These are phyloP conservation scores for Diospyros lotus DNA, from an alignment of 148 eudicot genomes.

Conservation along the genomic window DNA sequence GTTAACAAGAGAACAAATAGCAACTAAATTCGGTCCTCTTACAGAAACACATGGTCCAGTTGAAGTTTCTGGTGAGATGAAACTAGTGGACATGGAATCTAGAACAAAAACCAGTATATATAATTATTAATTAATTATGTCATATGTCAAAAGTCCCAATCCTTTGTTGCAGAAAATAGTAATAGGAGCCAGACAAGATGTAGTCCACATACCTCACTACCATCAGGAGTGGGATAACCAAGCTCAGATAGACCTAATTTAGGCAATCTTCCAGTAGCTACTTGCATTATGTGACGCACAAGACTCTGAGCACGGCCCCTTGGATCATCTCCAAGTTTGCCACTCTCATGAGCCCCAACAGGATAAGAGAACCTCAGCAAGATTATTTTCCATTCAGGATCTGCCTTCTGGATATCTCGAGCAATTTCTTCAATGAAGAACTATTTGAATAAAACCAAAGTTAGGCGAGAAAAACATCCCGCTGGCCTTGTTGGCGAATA, in stretches of 20 bases:
- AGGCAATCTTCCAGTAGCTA: constrained; percentile 77
- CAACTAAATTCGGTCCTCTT: neutral
- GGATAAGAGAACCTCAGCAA: constrained; percentile 91
- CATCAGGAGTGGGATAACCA: constrained; percentile 91
- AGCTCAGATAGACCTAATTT: constrained; percentile 77
- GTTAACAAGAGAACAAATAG: constrained; percentile 10
- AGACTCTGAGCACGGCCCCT: constrained; percentile 89
- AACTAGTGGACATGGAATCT: neutral
- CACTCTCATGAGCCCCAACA: constrained; percentile 93
- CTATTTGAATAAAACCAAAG: constrained; percentile 25
- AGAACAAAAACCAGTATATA: neutral
- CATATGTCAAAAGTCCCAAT: neutral
- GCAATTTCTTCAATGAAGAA: constrained; percentile 81
- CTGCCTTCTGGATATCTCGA: constrained; percentile 68
- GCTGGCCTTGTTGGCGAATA: no score
- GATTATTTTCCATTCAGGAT: constrained; percentile 69
- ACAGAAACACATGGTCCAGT: neutral
- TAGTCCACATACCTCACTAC: constrained; percentile 62
- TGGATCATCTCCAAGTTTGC: constrained; percentile 84
- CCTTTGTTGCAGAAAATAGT: neutral
- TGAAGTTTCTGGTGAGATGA: no score
- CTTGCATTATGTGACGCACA: constrained; percentile 87
- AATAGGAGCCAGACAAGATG: no score
- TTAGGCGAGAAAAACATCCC: neutral
- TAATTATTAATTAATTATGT: no score